Conservation (phyloP, 106 monocot species). For the Chionographis japonica region DNA sequence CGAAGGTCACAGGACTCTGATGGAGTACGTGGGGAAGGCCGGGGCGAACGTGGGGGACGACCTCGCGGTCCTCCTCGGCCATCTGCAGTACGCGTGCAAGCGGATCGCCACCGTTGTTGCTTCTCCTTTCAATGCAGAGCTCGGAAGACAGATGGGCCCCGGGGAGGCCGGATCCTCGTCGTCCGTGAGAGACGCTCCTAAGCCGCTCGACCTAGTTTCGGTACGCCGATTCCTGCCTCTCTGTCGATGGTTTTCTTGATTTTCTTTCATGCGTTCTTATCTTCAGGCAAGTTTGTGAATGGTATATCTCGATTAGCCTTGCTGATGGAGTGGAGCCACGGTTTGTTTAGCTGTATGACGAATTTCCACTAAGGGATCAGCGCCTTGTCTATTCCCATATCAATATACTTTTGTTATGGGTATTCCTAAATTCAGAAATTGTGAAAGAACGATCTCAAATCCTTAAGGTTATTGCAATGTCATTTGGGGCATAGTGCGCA, state of each 20-base stretch:
- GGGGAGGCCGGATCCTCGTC: not conserved
- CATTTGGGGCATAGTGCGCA: too few species aligned
- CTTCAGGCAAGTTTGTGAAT: not conserved
- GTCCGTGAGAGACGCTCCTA: conserved; percentile 70
- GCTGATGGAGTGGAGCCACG: too few species aligned
- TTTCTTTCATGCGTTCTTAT: not conserved
- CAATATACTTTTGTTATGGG: too few species aligned
- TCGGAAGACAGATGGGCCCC: not conserved
- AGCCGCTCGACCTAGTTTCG: conserved; percentile 89
- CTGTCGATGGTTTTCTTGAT: not conserved
- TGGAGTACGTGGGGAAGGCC: conserved; percentile 54
- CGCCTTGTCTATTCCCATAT: too few species aligned
- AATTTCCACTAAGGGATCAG: too few species aligned
- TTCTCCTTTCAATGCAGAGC: conserved; percentile 56
- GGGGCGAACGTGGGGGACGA: conserved; percentile 52
- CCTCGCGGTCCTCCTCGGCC: conserved; percentile 50
- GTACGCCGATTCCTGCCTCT: conserved; percentile 24
- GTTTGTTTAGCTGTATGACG: too few species aligned
- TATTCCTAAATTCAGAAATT: too few species aligned
- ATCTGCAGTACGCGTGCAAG: conserved; percentile 89
- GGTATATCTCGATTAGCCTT: not conserved
- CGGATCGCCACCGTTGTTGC: conserved; percentile 75
- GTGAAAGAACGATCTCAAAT: too few species aligned
- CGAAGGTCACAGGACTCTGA: conserved; percentile 20
- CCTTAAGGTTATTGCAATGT: too few species aligned